Evolutionary conservation across 2,329 filamentous ascomycete genomes (phyloP).

Genomic region (Microdochium trichocladiopsis): DNA sequence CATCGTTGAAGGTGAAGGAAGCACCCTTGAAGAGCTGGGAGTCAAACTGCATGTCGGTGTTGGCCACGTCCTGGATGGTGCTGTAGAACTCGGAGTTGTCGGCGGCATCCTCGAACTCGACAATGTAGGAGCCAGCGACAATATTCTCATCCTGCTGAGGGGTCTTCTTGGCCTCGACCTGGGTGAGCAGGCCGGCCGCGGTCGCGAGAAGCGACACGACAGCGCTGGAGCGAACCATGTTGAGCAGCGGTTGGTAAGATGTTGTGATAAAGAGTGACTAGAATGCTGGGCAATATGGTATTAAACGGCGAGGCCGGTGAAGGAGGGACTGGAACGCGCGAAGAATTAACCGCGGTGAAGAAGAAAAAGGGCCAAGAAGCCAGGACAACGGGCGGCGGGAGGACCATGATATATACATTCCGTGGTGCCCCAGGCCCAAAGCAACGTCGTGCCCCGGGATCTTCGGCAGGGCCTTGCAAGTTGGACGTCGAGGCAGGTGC

Average conservation of each 20-base stretch:
- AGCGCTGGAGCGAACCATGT: constrained; percentile 27
- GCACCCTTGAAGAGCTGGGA: constrained; percentile 46
- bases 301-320: not conserved
- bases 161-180: constrained; percentile 13
- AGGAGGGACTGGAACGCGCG: not conserved
- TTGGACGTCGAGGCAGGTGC: not conserved
- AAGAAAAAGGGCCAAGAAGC: not conserved
- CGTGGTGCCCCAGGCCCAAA: not conserved
- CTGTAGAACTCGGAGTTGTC: constrained; percentile 28
- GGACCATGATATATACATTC: not conserved
- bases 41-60: constrained; percentile 39
- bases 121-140: constrained; percentile 41
- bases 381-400: not conserved
- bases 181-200: constrained; percentile 17
- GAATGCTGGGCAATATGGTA: not conserved
- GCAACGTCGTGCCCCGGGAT: not conserved
- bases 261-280: constrained; percentile 1
- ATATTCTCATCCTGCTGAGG: constrained; percentile 6
- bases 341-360: not conserved
- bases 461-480: not conserved
- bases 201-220: constrained; percentile 27
- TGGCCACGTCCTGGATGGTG: constrained; percentile 29
- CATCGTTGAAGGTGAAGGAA: constrained; percentile 43
- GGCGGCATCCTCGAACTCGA: constrained; percentile 43
- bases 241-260: constrained; percentile 5